A percentile compares a stretch with the other conserved stretches of the same genome.
These are phyloP conservation scores for Chionographis japonica DNA, from an alignment of 106 monocot genomes.

Conservation along the genomic window DNA sequence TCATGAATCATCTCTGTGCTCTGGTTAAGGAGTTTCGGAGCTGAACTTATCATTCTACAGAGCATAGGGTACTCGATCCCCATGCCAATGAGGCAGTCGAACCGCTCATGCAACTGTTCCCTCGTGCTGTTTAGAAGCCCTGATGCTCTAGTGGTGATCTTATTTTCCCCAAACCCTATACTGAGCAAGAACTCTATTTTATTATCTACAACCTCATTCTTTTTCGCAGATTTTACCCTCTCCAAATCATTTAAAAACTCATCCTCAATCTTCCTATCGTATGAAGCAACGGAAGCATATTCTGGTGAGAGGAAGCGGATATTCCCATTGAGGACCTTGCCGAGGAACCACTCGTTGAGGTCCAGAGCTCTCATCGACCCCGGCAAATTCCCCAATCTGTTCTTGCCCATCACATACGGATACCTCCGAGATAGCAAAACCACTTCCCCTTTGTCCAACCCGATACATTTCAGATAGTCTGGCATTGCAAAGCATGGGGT, in stretches of 20 bases:
- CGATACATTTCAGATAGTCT: slow-evolving; percentile 35
- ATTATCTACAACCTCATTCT: slow-evolving; percentile 13
- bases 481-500: slow-evolving; percentile 37
- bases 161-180: slow-evolving; percentile 84
- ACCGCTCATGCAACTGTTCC: slow-evolving; percentile 56
- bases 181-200: slow-evolving; percentile 74
- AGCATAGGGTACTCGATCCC: slow-evolving; percentile 54
- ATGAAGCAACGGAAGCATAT: slow-evolving; percentile 13
- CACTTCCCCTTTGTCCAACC: slow-evolving; percentile 29
- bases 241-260: slow-evolving; percentile 41
- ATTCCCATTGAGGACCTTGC: slow-evolving; percentile 28
- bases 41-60: slow-evolving; percentile 60
- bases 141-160: slow-evolving; percentile 21
- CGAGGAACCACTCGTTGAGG: slow-evolving; percentile 40
- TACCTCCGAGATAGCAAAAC: slow-evolving; percentile 12
- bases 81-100: slow-evolving; percentile 54
- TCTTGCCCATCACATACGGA: slow-evolving; percentile 67
- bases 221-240: slow-evolving; percentile 17
- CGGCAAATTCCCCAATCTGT: slow-evolving; percentile 56
- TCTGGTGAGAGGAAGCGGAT: slow-evolving; percentile 23
- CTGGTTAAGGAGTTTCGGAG: slow-evolving; percentile 74
- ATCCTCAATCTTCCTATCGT: slow-evolving; percentile 22
- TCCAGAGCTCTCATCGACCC: slow-evolving; percentile 41
- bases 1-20: slow-evolving; percentile 28
- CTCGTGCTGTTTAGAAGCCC: slow-evolving; percentile 29